A percentile compares a stretch with the other conserved stretches of the same genome.
phyloP scores from a whole-genome alignment of 495 filamentous ascomycete genomes.

The Penicillium longicatenatum region DNA sequence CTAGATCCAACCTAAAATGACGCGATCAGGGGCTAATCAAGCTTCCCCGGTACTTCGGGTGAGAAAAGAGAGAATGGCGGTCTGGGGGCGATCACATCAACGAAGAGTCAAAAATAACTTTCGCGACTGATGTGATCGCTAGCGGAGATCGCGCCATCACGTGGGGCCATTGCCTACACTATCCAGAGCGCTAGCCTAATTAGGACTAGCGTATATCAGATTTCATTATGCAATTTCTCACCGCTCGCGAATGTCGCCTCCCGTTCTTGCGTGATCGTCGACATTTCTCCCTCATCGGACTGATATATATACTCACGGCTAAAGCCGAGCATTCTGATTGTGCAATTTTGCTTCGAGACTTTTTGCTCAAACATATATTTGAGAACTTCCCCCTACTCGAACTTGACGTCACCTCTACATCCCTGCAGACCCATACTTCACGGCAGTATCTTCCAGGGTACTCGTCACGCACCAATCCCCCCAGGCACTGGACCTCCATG shows the following conservation, averaged over 20 bases:
- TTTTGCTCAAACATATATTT: background rate
- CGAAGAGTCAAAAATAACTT: background rate
- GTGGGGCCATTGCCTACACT: slow-evolving; percentile 12
- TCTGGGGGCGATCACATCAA: slow-evolving; percentile 12
- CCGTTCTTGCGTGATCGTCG: slow-evolving; percentile 21
- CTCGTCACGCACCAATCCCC: slow-evolving; percentile 9
- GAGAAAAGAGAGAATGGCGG: slow-evolving; percentile 11
- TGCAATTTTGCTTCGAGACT: background rate
- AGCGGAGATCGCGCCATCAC: slow-evolving; percentile 30
- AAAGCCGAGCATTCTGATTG: slow-evolving; percentile 7
- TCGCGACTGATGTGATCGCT: slow-evolving; percentile 16
- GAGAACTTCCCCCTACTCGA: background rate
- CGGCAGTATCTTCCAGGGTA: slow-evolving; percentile 17
- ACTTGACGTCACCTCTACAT: background rate
- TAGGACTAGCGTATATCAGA: slow-evolving; percentile 4
- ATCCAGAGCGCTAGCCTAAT: background rate
- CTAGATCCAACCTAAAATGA: background rate
- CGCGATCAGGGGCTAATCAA: slow-evolving; percentile 4
- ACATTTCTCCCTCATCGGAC: slow-evolving; percentile 13
- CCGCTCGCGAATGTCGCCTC: slow-evolving; percentile 8
- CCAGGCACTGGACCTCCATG: background rate
- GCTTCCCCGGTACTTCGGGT: slow-evolving; percentile 1
- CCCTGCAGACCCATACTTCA: background rate
- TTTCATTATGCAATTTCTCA: slow-evolving; percentile 17
- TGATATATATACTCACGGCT: background rate